Evolutionary conservation across 2,329 filamentous ascomycete genomes (phyloP), one percentile per base, ranked within the genome.

Genomic region (Colletotrichum zoysiae): DNA sequence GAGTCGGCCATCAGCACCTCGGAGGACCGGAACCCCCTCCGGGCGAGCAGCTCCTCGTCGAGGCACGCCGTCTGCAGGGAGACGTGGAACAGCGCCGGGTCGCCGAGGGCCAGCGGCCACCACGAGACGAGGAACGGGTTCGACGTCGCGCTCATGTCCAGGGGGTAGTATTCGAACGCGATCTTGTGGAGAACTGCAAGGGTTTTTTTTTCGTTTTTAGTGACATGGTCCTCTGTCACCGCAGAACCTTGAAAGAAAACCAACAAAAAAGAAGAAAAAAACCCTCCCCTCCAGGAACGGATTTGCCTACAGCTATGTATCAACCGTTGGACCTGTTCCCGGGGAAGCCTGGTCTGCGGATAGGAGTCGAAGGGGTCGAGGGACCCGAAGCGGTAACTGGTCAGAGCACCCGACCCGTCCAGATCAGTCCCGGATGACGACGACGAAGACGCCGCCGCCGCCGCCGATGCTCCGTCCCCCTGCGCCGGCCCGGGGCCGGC

Each of bases 121-220:
- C 88, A 90, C 0, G 87, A 89, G 8, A 88, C 79, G 23, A 90
- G 79, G 71, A 90, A 90, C 0, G 88, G 88, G 74, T 90, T 90
- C 9, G 88, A 87, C 0, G 78, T 77, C n/a, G 82, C 75, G 71
- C 81, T 84, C 9, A 88, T 79, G 63, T 90, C 88, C 26, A 89
- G 79, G 0, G 88, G 88, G 74, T 90, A 90, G 75, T 89, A 90
- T 73, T 89, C 85, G 62, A 90, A 90, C 0, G 87, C 86, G 58
- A 90, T 89, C 56, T 86, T 88, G 53, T 84, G 82, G 4, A 89
- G 79, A 73, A 90, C 88, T 89, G 65, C 59, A 26, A 40, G 16
- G 51, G 38, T n/a, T 3, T 65, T 42, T 26, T 26, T 42, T 14
- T n/a, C n/a, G n/a, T n/a, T n/a, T 14, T 76, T 50, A 78, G 79